These are phyloP conservation scores for Hortaea sp. DNA, from an alignment of 2,329 filamentous ascomycete genomes.

Conservation along the genomic window DNA sequence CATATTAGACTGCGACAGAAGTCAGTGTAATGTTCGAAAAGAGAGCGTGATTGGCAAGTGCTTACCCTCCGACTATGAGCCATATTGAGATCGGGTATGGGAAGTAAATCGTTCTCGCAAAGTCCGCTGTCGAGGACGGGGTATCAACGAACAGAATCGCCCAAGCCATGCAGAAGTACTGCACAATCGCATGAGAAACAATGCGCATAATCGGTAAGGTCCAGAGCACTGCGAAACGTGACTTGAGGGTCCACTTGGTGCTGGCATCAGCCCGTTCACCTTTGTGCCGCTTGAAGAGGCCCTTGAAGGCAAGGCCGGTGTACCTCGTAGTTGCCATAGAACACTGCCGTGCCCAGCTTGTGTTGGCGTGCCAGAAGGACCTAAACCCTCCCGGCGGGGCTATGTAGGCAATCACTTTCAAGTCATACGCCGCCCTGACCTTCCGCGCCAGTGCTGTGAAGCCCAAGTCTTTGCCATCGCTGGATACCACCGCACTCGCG, in stretches of 20 bases:
- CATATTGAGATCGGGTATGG: constrained; percentile 9
- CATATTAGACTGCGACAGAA: constrained; percentile 5
- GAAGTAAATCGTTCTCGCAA: constrained; percentile 11
- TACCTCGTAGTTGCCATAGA: constrained; percentile 6
- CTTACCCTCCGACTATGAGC: constrained; percentile 10
- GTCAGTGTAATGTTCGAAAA: constrained; percentile 2
- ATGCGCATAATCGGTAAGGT: constrained; percentile 5
- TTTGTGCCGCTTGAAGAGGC: constrained; percentile 5
- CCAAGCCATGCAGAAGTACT: constrained; percentile 11
- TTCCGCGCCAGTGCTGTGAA: constrained; percentile 6
- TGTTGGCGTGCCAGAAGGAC: constrained; percentile 1
- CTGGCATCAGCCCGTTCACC: background rate
- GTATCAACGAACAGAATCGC: constrained; percentile 10
- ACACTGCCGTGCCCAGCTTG: constrained; percentile 1
- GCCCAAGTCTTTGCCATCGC: constrained; percentile 7
- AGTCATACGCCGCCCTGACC: constrained; percentile 4
- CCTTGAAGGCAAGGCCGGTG: constrained; percentile 8
- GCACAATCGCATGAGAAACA: constrained; percentile 10
- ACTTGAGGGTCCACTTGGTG: constrained; percentile 7
- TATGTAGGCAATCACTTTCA: constrained; percentile 9
- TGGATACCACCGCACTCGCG: constrained; percentile 1
- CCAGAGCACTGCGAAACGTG: constrained; percentile 8
- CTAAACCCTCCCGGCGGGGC: constrained; percentile 1
- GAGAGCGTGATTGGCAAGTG: background rate
- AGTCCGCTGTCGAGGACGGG: constrained; percentile 8